Evolutionary conservation across 106 monocot species (phyloP).

Genomic region (Dioscorea zingiberensis): DNA sequence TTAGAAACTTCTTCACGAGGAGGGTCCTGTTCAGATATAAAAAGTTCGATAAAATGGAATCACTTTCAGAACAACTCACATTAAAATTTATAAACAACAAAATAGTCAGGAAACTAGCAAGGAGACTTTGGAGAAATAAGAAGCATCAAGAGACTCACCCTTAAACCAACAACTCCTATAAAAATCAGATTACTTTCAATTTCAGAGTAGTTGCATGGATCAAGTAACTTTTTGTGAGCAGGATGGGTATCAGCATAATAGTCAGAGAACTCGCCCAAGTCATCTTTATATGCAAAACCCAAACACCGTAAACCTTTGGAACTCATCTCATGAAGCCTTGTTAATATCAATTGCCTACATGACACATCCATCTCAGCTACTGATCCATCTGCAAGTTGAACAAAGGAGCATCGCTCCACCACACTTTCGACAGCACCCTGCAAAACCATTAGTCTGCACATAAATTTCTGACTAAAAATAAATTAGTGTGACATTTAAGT

Average conservation of each 20-base stretch:
- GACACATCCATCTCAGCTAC: constrained; percentile 37
- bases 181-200: constrained; percentile 61
- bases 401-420: constrained; percentile 43
- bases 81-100: no score
- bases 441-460: neutral
- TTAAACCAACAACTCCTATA: constrained; percentile 51
- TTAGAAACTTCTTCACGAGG: constrained; percentile 62
- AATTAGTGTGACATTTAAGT: no score
- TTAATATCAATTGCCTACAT: constrained; percentile 34
- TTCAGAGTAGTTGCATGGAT: constrained; percentile 49
- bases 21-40: constrained; percentile 38
- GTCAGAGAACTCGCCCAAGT: constrained; percentile 55
- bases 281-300: constrained; percentile 69
- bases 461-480: neutral
- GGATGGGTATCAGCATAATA: constrained; percentile 46
- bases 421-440: constrained; percentile 75
- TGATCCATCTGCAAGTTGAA: constrained; percentile 58
- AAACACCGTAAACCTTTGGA: constrained; percentile 69
- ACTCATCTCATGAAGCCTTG: constrained; percentile 59
- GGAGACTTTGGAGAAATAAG: no score
- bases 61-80: no score
- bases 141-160: constrained; percentile 20
- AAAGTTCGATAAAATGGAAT: no score
- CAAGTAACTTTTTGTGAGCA: constrained; percentile 54
- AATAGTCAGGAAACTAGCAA: no score